Percentiles rank a stretch among this genome's conserved stretches.
These are phyloP conservation scores for Diaporthe destruens DNA, from an alignment of 2,329 filamentous ascomycete species.

Conservation along the genomic window DNA sequence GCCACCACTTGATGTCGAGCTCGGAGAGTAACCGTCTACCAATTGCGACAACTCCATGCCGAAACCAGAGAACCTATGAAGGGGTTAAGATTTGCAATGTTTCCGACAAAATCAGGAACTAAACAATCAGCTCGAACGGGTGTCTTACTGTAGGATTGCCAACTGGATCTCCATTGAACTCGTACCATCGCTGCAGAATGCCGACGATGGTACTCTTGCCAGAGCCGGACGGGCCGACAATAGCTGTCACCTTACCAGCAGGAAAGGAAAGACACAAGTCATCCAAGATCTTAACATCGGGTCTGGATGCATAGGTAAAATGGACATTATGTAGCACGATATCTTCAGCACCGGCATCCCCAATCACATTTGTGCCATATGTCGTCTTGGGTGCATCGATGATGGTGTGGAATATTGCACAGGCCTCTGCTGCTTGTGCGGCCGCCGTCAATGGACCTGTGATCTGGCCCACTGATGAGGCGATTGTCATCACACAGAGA, in stretches of 20 bases:
- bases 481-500: conserved; percentile 70
- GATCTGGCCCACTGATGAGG: conserved; percentile 67
- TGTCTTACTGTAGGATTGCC: conserved; percentile 29
- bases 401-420: conserved; percentile 68
- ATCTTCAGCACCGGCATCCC: conserved; percentile 57
- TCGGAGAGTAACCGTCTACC: conserved; percentile 45
- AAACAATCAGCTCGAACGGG: not conserved
- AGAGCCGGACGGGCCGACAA: conserved; percentile 84
- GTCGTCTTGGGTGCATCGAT: conserved; percentile 58
- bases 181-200: conserved; percentile 78
- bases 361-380: conserved; percentile 51
- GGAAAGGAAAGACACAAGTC: conserved; percentile 64
- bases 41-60: conserved; percentile 29
- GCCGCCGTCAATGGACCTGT: conserved; percentile 69
- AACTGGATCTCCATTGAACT: conserved; percentile 36
- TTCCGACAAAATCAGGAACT: no score
- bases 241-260: conserved; percentile 80
- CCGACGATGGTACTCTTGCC: conserved; percentile 86
- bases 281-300: conserved; percentile 62
- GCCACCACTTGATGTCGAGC: conserved; percentile 74
- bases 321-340: conserved; percentile 73
- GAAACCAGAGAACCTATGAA: conserved; percentile 3
- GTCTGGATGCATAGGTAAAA: conserved; percentile 73
- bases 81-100: no score
- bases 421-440: conserved; percentile 66